phyloP scores from a whole-genome alignment of 176 grass and related monocot species.

The Pontederia crassipes region DNA sequence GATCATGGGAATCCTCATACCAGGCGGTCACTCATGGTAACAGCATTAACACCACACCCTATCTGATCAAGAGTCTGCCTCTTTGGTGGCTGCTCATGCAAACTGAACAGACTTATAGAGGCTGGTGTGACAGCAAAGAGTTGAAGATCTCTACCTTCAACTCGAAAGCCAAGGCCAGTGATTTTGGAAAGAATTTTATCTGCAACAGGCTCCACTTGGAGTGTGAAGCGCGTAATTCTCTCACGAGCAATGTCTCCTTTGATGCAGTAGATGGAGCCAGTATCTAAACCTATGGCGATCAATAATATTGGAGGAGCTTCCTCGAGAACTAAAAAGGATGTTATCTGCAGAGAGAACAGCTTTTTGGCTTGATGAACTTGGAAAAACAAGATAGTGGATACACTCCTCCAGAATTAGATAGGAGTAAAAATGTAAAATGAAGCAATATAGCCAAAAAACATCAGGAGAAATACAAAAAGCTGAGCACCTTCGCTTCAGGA shows the following conservation, averaged over 20 bases:
- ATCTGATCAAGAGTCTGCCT: constrained; percentile 79
- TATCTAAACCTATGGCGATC: constrained; percentile 72
- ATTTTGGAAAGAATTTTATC: constrained; percentile 32
- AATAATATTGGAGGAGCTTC: constrained; percentile 83
- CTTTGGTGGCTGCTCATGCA: constrained; percentile 78
- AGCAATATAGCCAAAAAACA: not conserved
- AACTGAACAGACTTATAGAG: constrained; percentile 69
- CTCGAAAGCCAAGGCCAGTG: constrained; percentile 70
- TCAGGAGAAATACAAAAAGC: not conserved
- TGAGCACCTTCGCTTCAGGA: constrained; percentile 71
- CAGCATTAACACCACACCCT: constrained; percentile 63
- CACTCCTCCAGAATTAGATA: not conserved
- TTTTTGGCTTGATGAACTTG: constrained; percentile 13
- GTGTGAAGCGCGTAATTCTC: constrained; percentile 79
- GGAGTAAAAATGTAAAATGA: not conserved
- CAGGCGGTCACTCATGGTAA: constrained; percentile 77
- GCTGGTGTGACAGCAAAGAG: constrained; percentile 73
- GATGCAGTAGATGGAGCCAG: constrained; percentile 89
- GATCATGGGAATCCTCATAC: constrained; percentile 28
- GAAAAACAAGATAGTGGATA: not conserved
- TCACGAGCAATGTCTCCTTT: constrained; percentile 92
- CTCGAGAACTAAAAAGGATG: constrained; percentile 93
- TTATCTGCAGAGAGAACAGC: constrained; percentile 47
- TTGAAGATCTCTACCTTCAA: constrained; percentile 69
- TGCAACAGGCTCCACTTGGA: constrained; percentile 54